A percentile compares a stretch with the other conserved stretches of the same genome.
Evolutionary conservation across 2,329 filamentous ascomycete genomes (phyloP).

Genomic region (Phyllosticta citriasiana): DNA sequence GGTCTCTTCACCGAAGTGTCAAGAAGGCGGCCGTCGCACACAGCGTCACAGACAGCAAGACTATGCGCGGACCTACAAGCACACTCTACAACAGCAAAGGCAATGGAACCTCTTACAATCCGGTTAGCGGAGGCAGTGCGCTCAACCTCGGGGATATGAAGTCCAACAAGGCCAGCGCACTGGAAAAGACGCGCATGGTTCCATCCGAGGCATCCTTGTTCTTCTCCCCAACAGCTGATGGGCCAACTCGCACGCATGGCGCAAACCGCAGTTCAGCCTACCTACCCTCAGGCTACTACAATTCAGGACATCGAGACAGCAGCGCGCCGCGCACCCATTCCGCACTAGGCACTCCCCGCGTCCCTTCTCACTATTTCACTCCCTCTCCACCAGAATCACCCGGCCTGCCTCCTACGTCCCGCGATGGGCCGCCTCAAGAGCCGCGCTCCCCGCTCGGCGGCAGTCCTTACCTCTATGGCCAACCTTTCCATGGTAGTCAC

Average conservation of each 20-base stretch:
- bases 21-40: constrained; percentile 73
- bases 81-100: constrained; percentile 42
- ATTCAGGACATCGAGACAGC: constrained; percentile 48
- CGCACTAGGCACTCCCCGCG: constrained; percentile 1
- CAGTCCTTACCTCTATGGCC: neutral
- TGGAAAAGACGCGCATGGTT: constrained; percentile 17
- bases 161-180: constrained; percentile 23
- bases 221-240: constrained; percentile 78
- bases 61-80: constrained; percentile 31
- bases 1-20: constrained; percentile 85
- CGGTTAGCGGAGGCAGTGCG: constrained; percentile 35
- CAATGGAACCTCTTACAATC: neutral
- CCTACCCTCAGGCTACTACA: constrained; percentile 85
- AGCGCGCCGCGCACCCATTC: neutral
- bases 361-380: neutral
- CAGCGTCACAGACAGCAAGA: constrained; percentile 59
- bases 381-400: constrained; percentile 7
- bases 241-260: constrained; percentile 10
- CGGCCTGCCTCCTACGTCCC: constrained; percentile 2
- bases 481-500: neutral
- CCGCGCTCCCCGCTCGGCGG: constrained; percentile 5
- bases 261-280: constrained; percentile 65
- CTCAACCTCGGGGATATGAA: constrained; percentile 46
- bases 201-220: constrained; percentile 54
- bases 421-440: constrained; percentile 3